Base-by-base conservation (phyloP, 1,139 yeast genomes). In the Candida freyschussii region DNA sequence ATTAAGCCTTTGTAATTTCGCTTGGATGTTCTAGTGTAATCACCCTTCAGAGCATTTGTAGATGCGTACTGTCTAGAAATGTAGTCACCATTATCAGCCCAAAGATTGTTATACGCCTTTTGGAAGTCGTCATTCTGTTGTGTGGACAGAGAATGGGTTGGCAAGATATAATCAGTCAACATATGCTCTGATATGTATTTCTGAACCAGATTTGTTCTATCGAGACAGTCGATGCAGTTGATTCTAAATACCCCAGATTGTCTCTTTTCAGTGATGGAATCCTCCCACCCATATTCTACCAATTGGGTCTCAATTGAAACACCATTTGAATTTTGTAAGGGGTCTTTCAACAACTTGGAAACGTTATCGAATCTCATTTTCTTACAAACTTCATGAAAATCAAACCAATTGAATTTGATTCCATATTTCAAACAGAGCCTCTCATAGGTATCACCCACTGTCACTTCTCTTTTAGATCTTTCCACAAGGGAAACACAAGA, bases 21-120 rank as follows among this genome's bases (percentile, higher is more conserved):
- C 34, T 60, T 56, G 15, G 61, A 56, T 1, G 67, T 63, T 33
- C 71, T 43, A 1, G 69, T 65, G 40, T 52, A 65, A 34, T 65
- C 71, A 7, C 70, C 71, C 37, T 65, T 65, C 34, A 65, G 41
- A 0, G 70, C 71, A 39, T 57, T 60, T 2, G 71, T 65, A 4
- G 64, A 58, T 4, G 69, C 62, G 41, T 65, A 65, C 37, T 63
- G 69, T 18, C 52, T 53, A 15, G 69, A 62, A n/a, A 65, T 58
- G 18, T 53, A 57, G 37, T 65, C 71, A 3, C 71, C 71, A 40
- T 65, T 65, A 40, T 65, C 66, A 7, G 70, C 70, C 71, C 71
- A 65, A 5, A 65, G 29, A 24, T 52, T 43, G 27, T 59, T 55
- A 37, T 51, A 62, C 13, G 38, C 30, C 18, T 11, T 35, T 23